Conservation (phyloP, 2,329 filamentous ascomycete species). For the Fusarium proliferatum region DNA sequence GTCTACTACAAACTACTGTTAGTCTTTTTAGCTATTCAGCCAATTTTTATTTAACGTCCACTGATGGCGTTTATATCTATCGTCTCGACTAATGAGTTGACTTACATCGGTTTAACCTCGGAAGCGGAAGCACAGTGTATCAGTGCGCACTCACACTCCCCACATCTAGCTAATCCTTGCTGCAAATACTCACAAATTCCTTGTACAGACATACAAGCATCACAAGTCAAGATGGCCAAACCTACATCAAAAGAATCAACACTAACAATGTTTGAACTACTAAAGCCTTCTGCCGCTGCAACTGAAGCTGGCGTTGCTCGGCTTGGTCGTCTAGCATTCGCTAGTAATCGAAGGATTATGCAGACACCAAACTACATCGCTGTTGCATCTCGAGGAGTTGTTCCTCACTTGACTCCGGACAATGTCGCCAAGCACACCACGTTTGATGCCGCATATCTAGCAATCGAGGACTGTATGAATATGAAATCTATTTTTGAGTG, state of each 20-base stretch:
- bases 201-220: not conserved
- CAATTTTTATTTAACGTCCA: not conserved
- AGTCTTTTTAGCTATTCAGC: not conserved
- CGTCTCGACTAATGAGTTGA: not conserved
- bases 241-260: constrained; percentile 31
- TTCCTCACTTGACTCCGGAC: constrained; percentile 93
- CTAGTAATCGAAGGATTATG: constrained; percentile 71
- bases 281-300: constrained; percentile 52
- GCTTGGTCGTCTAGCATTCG: constrained; percentile 73
- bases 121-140: not conserved
- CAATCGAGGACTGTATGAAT: constrained; percentile 89
- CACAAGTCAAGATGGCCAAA: constrained; percentile 46
- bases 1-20: not conserved
- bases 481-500: not conserved
- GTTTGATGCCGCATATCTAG: constrained; percentile 79
- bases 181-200: constrained; percentile 30
- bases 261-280: constrained; percentile 57
- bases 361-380: constrained; percentile 86
- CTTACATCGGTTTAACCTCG: constrained; percentile 36
- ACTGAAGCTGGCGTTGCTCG: constrained; percentile 63
- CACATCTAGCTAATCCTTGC: constrained; percentile 27
- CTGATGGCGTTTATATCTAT: not conserved
- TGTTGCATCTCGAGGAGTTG: constrained; percentile 81
- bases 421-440: constrained; percentile 73
- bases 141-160: constrained; percentile 7